Evolutionary conservation across 768 basidiomycete species (phyloP), one percentile per base, ranked within the genome.

Genomic region (Tylopilus rubrobrunneus): DNA sequence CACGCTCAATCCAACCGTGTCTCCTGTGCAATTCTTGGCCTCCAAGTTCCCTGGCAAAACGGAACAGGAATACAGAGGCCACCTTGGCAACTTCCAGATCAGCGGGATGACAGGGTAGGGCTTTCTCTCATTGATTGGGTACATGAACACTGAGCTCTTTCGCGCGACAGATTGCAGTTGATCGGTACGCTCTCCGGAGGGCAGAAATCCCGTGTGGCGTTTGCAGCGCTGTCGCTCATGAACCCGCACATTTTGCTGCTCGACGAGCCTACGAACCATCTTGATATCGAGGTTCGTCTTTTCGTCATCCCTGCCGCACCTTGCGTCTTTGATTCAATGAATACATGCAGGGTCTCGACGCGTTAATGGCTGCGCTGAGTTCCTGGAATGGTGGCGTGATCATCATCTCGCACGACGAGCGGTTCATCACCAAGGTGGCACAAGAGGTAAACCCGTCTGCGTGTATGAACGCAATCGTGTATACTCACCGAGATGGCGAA

Each of bases 231-330:
- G 44, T 94, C 90, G 41, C 73, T 98, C 64, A 88, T 88, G 69
- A 83, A 82, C 51, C 97, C 97, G 8, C 97, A 99, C 67, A 82
- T 99, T 56, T 72, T 99, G 57, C 74, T 98, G 58, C 81, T 99
- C 50, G 97, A 99, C 70, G 97, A 99, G 87, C 93, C 93, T 52
- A 93, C 92, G 62, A 96, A 96, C 78, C 95, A 96, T 73, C 76
- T 95, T 66, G 94, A 96, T 87, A 92, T 95, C 56, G 91, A 92
- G 77, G 88, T 86, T 54, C 51, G 59, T 56, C 14, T n/a, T 25
- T 39, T 17, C 37, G n/a, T 39, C 7, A n/a, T 19, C 9, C 37
- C 5, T 19, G 15, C 5, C 25, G n/a, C 25, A 25, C 25, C 3
- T 25, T 37, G 6, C 36, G 36, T 37, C 15, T 37, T 12, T 37